A percentile compares a stretch with the other conserved stretches of the same genome.
Evolutionary conservation across 257 asterid species (phyloP).

Genomic region (Verbena officinalis): DNA sequence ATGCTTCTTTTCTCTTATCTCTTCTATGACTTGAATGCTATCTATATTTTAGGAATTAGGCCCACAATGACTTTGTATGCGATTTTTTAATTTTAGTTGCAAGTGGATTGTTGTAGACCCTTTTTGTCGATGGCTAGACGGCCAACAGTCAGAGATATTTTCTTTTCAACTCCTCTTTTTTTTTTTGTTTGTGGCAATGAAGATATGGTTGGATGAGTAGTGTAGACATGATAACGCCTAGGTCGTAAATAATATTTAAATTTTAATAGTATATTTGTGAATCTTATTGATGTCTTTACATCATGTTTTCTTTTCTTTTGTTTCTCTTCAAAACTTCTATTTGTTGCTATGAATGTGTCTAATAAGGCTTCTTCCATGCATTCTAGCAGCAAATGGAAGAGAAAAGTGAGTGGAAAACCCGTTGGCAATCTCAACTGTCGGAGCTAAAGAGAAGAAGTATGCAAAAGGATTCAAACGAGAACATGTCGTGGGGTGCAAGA

Average conservation of each 20-base stretch:
- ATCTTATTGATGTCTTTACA: too few relatives aligned
- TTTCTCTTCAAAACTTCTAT: too few relatives aligned
- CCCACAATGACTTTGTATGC: background rate
- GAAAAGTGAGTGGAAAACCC: conserved; percentile 61
- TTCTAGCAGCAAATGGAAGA: conserved; percentile 63
- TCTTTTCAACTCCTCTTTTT: background rate
- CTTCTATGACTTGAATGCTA: too few relatives aligned
- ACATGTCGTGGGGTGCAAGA: conserved; percentile 79
- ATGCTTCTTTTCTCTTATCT: too few relatives aligned
- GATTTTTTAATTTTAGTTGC: background rate
- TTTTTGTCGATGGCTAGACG: background rate
- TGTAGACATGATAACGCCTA: too few relatives aligned
- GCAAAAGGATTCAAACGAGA: conserved; percentile 42
- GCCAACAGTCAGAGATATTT: background rate
- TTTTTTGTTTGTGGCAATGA: background rate
- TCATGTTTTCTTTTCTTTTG: too few relatives aligned
- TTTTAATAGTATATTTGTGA: too few relatives aligned
- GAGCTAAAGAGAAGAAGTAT: conserved; percentile 64
- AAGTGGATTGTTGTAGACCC: background rate
- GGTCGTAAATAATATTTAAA: too few relatives aligned
- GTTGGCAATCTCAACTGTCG: conserved; percentile 74
- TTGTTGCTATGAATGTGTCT: conserved; percentile 1
- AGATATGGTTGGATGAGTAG: too few relatives aligned
- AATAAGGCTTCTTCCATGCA: conserved; percentile 2
- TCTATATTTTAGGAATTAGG: background rate